phyloP scores from a whole-genome alignment of 2,329 filamentous ascomycete genomes.

The Dactylonectria macrodidyma region DNA sequence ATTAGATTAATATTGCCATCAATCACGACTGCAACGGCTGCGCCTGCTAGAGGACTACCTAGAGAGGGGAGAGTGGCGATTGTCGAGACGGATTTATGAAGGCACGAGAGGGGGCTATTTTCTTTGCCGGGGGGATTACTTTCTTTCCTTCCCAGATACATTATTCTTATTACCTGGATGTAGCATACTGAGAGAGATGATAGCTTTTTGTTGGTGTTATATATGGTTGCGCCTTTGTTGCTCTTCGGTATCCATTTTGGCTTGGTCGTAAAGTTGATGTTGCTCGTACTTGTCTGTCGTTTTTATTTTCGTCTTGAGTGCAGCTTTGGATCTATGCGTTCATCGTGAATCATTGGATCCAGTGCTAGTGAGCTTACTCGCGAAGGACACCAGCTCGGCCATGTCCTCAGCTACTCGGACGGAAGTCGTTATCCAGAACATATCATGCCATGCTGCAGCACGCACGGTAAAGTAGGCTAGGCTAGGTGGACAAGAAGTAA shows the following conservation, averaged over 20 bases:
- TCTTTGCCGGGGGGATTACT: constrained; percentile 13
- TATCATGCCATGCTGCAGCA: constrained; percentile 5
- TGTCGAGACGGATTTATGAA: constrained; percentile 29
- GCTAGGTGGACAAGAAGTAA: too few relatives aligned
- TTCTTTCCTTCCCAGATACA: constrained; percentile 32
- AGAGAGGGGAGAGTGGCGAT: constrained; percentile 21
- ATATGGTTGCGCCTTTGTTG: constrained; percentile 42
- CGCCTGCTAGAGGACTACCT: constrained; percentile 76
- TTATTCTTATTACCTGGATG: constrained; percentile 45
- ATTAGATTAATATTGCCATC: constrained; percentile 98
- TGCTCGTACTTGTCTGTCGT: not conserved
- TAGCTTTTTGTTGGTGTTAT: constrained; percentile 45
- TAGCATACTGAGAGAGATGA: constrained; percentile 45
- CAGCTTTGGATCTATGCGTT: not conserved
- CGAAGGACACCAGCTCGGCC: too few relatives aligned
- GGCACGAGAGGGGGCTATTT: constrained; percentile 17
- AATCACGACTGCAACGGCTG: constrained; percentile 95
- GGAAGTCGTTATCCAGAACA: not conserved
- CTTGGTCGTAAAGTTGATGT: constrained; percentile 1
- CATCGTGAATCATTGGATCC: not conserved
- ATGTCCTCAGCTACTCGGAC: not conserved
- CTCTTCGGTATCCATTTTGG: constrained; percentile 12
- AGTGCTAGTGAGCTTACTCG: too few relatives aligned
- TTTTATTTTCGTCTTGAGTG: not conserved
- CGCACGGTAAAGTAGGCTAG: too few relatives aligned